Percentiles rank a stretch among this genome's conserved stretches.
Evolutionary conservation across 352 stramenopile species (phyloP).

Genomic region (Globisporangium radiosum): DNA sequence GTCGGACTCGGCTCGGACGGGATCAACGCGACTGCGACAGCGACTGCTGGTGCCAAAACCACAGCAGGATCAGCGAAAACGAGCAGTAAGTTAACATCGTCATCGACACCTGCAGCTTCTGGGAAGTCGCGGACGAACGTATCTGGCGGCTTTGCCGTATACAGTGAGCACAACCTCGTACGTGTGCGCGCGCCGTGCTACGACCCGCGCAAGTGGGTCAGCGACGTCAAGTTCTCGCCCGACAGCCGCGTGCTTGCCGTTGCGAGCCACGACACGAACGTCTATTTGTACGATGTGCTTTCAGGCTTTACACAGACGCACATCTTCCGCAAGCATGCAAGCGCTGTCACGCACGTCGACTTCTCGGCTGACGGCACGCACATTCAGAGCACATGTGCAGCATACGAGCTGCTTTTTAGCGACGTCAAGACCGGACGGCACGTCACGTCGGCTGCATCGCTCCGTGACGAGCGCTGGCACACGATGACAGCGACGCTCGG

Average conservation of each 20-base stretch:
- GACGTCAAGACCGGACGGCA: slow-evolving; percentile 62
- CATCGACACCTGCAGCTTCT: not conserved
- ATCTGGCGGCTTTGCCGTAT: slow-evolving; percentile 53
- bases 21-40: slow-evolving; percentile 1
- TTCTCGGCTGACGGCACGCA: slow-evolving; percentile 65
- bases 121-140: slow-evolving; percentile 18
- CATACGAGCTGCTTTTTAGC: slow-evolving; percentile 88
- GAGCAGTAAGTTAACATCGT: not conserved
- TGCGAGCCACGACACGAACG: slow-evolving; percentile 59
- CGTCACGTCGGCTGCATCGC: slow-evolving; percentile 66
- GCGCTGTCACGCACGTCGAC: slow-evolving; percentile 73
- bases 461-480: slow-evolving; percentile 88
- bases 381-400: slow-evolving; percentile 69
- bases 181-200: slow-evolving; percentile 40
- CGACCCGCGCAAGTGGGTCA: slow-evolving; percentile 64
- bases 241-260: slow-evolving; percentile 53
- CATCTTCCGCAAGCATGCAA: slow-evolving; percentile 77
- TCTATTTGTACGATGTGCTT: slow-evolving; percentile 74
- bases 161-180: slow-evolving; percentile 38
- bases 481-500: slow-evolving; percentile 83
- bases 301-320: slow-evolving; percentile 61
- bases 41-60: not conserved
- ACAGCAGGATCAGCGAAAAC: not conserved
- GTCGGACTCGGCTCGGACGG: slow-evolving; percentile 70
- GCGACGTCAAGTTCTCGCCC: slow-evolving; percentile 66